A percentile compares a stretch with the other conserved stretches of the same genome.
Conservation (phyloP, 2,329 filamentous ascomycete species). For the Beauveria brongniartii region DNA sequence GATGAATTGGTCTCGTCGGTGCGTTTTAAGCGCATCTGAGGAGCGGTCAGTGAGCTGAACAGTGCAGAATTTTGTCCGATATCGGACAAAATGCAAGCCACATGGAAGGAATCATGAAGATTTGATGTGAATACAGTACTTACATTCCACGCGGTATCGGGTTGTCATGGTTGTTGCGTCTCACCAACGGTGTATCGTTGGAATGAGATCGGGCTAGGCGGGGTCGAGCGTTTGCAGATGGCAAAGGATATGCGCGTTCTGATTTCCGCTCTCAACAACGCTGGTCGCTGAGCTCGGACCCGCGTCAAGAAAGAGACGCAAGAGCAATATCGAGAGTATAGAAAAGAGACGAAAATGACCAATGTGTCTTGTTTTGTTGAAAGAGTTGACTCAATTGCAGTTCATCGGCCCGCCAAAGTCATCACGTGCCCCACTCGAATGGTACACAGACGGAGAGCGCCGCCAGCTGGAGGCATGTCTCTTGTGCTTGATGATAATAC, state of each 20-base stretch:
- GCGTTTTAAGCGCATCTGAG: constrained; percentile 63
- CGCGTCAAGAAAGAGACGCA: not conserved
- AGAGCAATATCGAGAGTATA: not conserved
- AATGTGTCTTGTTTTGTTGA: not conserved
- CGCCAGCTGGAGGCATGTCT: not conserved
- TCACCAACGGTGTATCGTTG: not conserved
- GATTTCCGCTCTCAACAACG: not conserved
- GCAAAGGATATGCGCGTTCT: no score
- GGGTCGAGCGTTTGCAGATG: constrained; percentile 3
- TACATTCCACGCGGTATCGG: constrained; percentile 66
- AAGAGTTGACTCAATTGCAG: not conserved
- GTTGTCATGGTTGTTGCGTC: constrained; percentile 43
- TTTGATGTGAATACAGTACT: constrained; percentile 23
- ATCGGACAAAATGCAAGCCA: not conserved
- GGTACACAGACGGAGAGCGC: constrained; percentile 4
- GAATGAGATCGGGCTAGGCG: not conserved
- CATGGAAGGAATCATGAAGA: not conserved
- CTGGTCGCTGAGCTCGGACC: no score
- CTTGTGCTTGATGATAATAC: not conserved
- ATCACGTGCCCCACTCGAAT: constrained; percentile 9
- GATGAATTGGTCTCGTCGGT: constrained; percentile 84
- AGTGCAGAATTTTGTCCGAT: no score
- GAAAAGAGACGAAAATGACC: not conserved
- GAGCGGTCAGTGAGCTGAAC: not conserved
- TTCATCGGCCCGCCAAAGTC: constrained; percentile 6